Percentiles rank a stretch among this genome's conserved stretches.
Conservation (phyloP, 2,329 filamentous ascomycete species). For the Diaporthe longicolla region DNA sequence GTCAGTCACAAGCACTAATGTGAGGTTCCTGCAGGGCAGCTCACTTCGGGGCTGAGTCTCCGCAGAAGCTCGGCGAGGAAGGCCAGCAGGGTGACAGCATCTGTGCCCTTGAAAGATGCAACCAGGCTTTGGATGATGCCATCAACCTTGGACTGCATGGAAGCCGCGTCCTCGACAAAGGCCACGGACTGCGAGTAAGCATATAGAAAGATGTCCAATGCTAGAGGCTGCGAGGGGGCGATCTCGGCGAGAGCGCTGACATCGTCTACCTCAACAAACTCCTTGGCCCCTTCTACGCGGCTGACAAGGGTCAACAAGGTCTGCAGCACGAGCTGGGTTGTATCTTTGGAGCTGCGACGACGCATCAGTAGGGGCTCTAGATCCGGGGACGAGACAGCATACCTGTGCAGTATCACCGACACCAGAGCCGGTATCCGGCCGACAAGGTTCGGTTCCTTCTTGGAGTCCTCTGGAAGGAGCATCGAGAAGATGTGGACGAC, state of each 20-base stretch:
- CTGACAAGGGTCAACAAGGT: conserved; percentile 70
- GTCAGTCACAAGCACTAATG: conserved; percentile 32
- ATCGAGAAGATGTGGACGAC: conserved; percentile 74
- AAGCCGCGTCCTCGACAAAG: conserved; percentile 48
- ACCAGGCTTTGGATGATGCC: conserved; percentile 62
- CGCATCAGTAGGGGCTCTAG: conserved; percentile 35
- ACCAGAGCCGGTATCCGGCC: conserved; percentile 68
- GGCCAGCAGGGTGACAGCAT: conserved; percentile 70
- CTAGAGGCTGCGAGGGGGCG: conserved; percentile 66
- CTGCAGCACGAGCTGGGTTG: conserved; percentile 67
- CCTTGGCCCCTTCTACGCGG: conserved; percentile 63
- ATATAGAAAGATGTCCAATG: conserved; percentile 68
- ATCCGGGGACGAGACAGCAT: conserved; percentile 42
- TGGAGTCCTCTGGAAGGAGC: conserved; percentile 66
- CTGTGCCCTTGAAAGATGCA: conserved; percentile 69
- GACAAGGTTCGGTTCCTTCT: conserved; percentile 62
- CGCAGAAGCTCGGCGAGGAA: conserved; percentile 69
- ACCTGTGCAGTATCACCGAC: conserved; percentile 68
- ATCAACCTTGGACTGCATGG: conserved; percentile 60
- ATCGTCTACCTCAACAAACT: conserved; percentile 65
- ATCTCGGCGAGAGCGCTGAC: conserved; percentile 70
- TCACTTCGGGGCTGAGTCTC: conserved; percentile 63
- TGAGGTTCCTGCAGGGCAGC: conserved; percentile 40
- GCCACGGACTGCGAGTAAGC: conserved; percentile 68
- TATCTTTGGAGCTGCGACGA: conserved; percentile 63